Evolutionary conservation across 805 yeast species (phyloP), one percentile per base, ranked within the genome.

Genomic region (Cyberlindnera bimundalis): DNA sequence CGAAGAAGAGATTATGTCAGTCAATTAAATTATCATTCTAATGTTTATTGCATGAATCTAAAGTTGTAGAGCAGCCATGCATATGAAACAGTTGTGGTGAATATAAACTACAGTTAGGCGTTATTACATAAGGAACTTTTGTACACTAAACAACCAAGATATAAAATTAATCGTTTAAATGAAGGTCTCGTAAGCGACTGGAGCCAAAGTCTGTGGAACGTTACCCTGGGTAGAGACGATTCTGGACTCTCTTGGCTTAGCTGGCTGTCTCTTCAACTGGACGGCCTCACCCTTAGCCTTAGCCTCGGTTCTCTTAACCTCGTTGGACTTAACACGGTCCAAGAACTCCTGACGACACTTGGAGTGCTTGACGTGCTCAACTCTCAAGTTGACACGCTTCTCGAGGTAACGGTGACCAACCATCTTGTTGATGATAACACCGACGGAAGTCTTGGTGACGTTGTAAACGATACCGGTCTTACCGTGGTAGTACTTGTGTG

Each of bases 401-500:
- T 93, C 98, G 59, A 93, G 62, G 89, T 91, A 93, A 80, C 98
- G 87, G 95, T 85, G 76, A 74, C 98, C 97, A 65, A 93, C 98
- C 72, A 90, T 81, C 85, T 93, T 93, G 95, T 93, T 85, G 71
- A 93, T 73, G 67, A 93, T 87, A 63, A 93, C 93, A 84, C 99
- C 99, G 58, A 93, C 98, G 56, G 99, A 78, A 53, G 96, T 76
- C 82, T 87, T 93, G 84, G 99, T 91, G 61, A 93, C 95, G 83
- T 93, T 93, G 96, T 81, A 93, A 58, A 93, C 81, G 63, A 93
- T 87, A 84, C 99, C 99, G 59, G 99, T 93, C 84, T 90, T 93
- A 77, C 99, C 99, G 82, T 93, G 97, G 96, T 93, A 93, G 85
- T 79, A 90, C 81, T 93, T 93, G 89, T 88, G 96, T 73, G 99